Base-by-base conservation (phyloP, 805 yeast species). In the Clavispora carvajalis region DNA sequence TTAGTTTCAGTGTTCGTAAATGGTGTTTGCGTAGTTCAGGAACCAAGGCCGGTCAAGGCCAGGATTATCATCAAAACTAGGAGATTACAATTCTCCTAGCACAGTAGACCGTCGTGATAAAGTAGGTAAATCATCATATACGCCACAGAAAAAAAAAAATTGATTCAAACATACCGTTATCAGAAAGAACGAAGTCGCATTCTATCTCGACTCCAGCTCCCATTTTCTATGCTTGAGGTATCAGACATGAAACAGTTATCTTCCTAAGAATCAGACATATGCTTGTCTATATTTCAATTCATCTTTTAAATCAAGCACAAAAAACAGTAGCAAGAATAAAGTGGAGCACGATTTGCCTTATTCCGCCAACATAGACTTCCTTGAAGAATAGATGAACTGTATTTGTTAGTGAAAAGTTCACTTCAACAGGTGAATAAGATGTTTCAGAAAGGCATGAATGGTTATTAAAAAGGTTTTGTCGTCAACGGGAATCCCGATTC, bases 401-500 rank as follows among this genome's bases (percentile, higher is more conserved):
- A 16, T 15, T 31, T 21, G 36, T 33, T 33, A 33, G 36, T 33
- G 22, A 31, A 12, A 18, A 18, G n/a, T 31, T 31, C 31, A 28
- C 31, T 13, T 4, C 9, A 31, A 18, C 15, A 18, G 15, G 17
- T 30, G 24, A 34, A 16, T 36, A 23, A 39, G 41, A 52, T 53
- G 50, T 38, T 39, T 69, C 81, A 88, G 96, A 73, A 71, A 74
- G 62, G 96, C 96, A 89, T 89, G 96, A 90, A 89, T 89, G 96
- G 96, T 84, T 25, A 74, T 53, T 60, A 69, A 65, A 73, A 71
- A 69, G 67, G 58, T 71, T n/a, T 74, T 85, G 77, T 88, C 96
- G 80, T 87, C 96, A 88, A 76, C 84, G 86, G 87, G 86, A 74
- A 84, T 65, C 93, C 87, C 88, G 86, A 61, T 74, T 89, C 95